A percentile compares a stretch with the other conserved stretches of the same genome.
Conservation (phyloP, 2,329 filamentous ascomycete species). For the Penicillium griseofulvum region DNA sequence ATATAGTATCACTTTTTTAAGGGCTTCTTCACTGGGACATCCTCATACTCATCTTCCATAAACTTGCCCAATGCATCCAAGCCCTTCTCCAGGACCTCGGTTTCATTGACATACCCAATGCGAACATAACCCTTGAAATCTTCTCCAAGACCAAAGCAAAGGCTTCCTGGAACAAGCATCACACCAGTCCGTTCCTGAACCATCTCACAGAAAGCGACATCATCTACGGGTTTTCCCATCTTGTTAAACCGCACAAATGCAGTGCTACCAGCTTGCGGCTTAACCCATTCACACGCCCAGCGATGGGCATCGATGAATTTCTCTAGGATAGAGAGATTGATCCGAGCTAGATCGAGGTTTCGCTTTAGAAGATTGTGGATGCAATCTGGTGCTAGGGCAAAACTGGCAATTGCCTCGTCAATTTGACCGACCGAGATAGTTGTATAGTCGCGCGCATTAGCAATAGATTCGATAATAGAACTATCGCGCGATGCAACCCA, state of each 20-base stretch:
- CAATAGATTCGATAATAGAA: slow-evolving; percentile 62
- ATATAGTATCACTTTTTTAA: slow-evolving; percentile 4
- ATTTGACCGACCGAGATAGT: slow-evolving; percentile 82
- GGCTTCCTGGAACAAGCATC: slow-evolving; percentile 69
- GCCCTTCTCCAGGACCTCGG: slow-evolving; percentile 65
- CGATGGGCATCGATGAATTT: slow-evolving; percentile 65
- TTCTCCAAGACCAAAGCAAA: slow-evolving; percentile 65
- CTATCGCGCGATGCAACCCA: slow-evolving; percentile 72
- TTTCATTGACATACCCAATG: slow-evolving; percentile 72
- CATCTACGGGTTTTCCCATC: slow-evolving; percentile 63
- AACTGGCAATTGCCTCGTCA: slow-evolving; percentile 74
- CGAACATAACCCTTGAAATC: slow-evolving; percentile 74
- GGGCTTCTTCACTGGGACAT: slow-evolving; percentile 41
- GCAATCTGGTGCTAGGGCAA: slow-evolving; percentile 65
- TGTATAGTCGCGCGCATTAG: slow-evolving; percentile 72
- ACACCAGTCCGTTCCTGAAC: slow-evolving; percentile 68
- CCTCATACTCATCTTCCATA: slow-evolving; percentile 56
- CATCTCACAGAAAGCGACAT: slow-evolving; percentile 68
- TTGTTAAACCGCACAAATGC: slow-evolving; percentile 70
- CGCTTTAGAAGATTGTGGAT: slow-evolving; percentile 62
- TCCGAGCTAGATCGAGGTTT: slow-evolving; percentile 66
- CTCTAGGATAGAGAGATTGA: slow-evolving; percentile 65
- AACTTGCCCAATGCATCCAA: slow-evolving; percentile 57
- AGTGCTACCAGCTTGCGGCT: slow-evolving; percentile 75
- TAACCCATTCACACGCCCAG: slow-evolving; percentile 66